phyloP scores from a whole-genome alignment of 2,329 filamentous ascomycete species.

The Fusarium ramigenum region DNA sequence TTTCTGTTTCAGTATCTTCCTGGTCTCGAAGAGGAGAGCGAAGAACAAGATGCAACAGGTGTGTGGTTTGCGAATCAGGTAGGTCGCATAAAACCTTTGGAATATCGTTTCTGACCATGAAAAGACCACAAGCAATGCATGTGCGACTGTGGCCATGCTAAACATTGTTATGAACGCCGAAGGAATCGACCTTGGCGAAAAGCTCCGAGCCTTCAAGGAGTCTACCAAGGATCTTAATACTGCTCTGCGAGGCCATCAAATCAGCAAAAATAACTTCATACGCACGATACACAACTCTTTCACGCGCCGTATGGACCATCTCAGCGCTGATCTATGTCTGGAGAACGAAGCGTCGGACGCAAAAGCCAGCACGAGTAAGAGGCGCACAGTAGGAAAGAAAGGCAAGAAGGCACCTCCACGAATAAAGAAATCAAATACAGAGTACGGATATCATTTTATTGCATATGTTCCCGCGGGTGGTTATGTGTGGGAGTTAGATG shows the following conservation, averaged over 20 bases:
- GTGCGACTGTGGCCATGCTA: slow-evolving; percentile 89
- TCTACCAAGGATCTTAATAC: slow-evolving; percentile 75
- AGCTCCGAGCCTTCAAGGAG: slow-evolving; percentile 76
- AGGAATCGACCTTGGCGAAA: slow-evolving; percentile 72
- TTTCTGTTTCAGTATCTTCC: slow-evolving; percentile 82
- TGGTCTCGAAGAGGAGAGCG: slow-evolving; percentile 60
- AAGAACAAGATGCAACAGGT: slow-evolving; percentile 62
- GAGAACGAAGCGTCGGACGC: slow-evolving; percentile 61
- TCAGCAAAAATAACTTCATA: slow-evolving; percentile 80
- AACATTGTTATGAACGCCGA: slow-evolving; percentile 92
- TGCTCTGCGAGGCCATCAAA: slow-evolving; percentile 76
- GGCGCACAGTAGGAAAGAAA: slow-evolving; percentile 48
- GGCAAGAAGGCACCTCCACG: slow-evolving; percentile 41
- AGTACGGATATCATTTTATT: slow-evolving; percentile 86
- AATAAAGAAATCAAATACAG: slow-evolving; percentile 57
- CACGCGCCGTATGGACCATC: slow-evolving; percentile 78
- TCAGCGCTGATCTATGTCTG: slow-evolving; percentile 74
- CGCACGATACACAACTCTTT: slow-evolving; percentile 89
- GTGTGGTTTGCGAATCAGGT: slow-evolving; percentile 97
- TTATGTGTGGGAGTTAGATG: slow-evolving; percentile 88
- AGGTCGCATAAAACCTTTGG: slow-evolving; percentile 19
- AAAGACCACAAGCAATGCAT: slow-evolving; percentile 83
- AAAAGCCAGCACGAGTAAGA: slow-evolving; percentile 48
- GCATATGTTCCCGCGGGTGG: slow-evolving; percentile 83
- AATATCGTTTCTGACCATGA: slow-evolving; percentile 12